Evolutionary conservation across 2,329 filamentous ascomycete species (phyloP).

Genomic region (Paecilomyces dactylethromorphus): DNA sequence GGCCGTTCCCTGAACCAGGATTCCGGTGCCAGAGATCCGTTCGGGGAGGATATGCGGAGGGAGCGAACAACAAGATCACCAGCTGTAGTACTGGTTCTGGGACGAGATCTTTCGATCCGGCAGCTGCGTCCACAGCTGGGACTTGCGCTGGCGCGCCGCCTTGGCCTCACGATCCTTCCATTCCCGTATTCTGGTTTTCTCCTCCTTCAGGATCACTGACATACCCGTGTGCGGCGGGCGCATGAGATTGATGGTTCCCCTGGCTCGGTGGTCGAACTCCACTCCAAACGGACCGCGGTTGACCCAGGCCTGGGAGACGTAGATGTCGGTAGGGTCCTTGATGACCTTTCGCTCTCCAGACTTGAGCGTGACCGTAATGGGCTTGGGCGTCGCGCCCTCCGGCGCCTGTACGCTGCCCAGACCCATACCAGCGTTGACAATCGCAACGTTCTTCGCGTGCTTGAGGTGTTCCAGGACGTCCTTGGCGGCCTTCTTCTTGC

Average conservation of each 20-base stretch:
- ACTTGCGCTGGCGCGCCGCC: conserved; percentile 64
- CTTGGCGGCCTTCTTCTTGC: conserved; percentile 82
- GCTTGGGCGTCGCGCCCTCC: conserved; percentile 25
- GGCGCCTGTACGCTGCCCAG: conserved; percentile 37
- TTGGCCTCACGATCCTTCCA: conserved; percentile 72
- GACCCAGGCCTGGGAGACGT: conserved; percentile 90
- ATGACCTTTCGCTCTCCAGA: conserved; percentile 67
- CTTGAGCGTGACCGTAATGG: conserved; percentile 62
- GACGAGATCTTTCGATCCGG: conserved; percentile 78
- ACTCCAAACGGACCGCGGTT: conserved; percentile 62
- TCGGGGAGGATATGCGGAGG: neutral
- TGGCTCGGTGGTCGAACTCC: conserved; percentile 64
- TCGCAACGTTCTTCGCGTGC: conserved; percentile 71
- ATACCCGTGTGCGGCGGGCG: conserved; percentile 69
- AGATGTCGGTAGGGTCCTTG: conserved; percentile 71
- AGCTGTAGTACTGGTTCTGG: conserved; percentile 85
- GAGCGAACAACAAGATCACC: conserved; percentile 49
- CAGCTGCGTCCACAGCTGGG: conserved; percentile 79
- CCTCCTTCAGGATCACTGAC: conserved; percentile 81
- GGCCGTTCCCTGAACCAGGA: neutral
- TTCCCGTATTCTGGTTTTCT: conserved; percentile 78
- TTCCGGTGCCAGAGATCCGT: neutral
- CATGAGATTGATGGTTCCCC: conserved; percentile 63
- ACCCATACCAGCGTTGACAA: conserved; percentile 80
- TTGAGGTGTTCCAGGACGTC: conserved; percentile 76